phyloP scores from a whole-genome alignment of 192 early-diverging fungal species.

The Coemansia sp. region DNA sequence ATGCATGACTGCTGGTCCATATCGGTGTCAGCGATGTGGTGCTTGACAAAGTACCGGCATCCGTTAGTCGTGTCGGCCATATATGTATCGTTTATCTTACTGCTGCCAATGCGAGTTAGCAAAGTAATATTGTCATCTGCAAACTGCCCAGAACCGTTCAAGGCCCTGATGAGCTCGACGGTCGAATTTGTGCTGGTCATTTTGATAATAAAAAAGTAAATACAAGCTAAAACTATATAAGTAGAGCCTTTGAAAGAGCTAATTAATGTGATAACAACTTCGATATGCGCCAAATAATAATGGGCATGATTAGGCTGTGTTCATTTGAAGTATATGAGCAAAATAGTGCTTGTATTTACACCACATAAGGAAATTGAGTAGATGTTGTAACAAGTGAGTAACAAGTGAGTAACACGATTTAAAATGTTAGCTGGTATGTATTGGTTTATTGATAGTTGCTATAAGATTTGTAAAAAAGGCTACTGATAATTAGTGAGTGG shows the following conservation, averaged over 20 bases:
- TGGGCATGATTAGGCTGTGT: conserved; percentile 1
- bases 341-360: neutral
- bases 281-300: neutral
- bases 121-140: neutral
- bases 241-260: neutral
- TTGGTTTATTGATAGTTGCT: neutral
- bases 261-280: neutral
- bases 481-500: too few species aligned
- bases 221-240: neutral
- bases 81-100: conserved; percentile 18
- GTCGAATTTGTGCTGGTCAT: neutral
- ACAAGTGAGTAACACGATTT: neutral
- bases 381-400: neutral
- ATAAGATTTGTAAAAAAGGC: neutral
- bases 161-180: neutral
- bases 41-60: conserved; percentile 35
- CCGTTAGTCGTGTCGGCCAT: neutral
- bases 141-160: neutral
- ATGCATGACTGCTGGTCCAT: neutral
- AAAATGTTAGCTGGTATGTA: neutral
- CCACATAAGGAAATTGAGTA: neutral
- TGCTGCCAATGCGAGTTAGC: conserved; percentile 3
- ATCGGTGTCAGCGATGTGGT: neutral
- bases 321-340: neutral
- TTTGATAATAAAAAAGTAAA: neutral